phyloP scores from a whole-genome alignment of 1,284 basidiomycete genomes.

The Trichosporon sp. region DNA sequence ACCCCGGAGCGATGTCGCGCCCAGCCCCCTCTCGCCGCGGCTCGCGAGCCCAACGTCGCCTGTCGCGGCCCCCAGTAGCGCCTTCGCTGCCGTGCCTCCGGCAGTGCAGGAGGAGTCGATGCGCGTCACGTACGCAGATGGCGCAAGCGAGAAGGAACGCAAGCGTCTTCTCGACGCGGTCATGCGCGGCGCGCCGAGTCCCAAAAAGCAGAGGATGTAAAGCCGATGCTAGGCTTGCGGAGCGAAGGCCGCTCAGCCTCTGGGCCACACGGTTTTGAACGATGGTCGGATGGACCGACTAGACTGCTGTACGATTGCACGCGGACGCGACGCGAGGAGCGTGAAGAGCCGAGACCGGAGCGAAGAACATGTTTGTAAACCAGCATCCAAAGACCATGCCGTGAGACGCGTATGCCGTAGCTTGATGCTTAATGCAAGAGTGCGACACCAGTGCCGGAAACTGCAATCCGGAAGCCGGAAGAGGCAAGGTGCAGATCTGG shows the following conservation, averaged over 20 bases:
- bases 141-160: conserved; percentile 41
- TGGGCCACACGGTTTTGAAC: no score
- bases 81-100: not conserved
- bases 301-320: not conserved
- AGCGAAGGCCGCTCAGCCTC: no score
- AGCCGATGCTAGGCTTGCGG: not conserved
- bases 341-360: no score
- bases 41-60: not conserved
- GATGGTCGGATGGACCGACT: no score
- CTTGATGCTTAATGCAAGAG: not conserved
- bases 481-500: not conserved
- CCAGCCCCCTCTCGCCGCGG: conserved; percentile 12
- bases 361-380: conserved; percentile 6
- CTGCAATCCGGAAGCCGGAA: not conserved
- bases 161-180: conserved; percentile 43
- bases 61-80: not conserved
- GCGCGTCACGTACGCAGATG: conserved; percentile 45
- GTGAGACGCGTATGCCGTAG: not conserved
- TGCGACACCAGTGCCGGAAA: no score
- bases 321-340: no score
- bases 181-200: conserved; percentile 26
- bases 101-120: conserved; percentile 42
- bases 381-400: not conserved
- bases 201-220: conserved; percentile 24
- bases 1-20: conserved; percentile 10